Base-by-base conservation (phyloP, 768 basidiomycete genomes). In the Pulveroboletus sp. region DNA sequence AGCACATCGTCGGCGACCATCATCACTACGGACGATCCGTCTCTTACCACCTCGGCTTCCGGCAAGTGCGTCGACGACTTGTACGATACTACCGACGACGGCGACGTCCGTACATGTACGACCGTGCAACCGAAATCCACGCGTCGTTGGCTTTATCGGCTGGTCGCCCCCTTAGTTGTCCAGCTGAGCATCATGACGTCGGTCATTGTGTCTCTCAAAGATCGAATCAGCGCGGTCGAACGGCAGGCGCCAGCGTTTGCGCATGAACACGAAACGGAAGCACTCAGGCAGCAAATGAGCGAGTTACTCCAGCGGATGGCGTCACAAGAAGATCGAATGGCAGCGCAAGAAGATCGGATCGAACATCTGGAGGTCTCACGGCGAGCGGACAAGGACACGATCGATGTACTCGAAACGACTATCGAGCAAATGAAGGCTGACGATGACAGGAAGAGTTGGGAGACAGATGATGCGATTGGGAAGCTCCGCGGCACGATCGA, bases 141-240 rank as follows among this genome's bases (percentile, higher is more conserved):
- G 6, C 27, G 57, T 25, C 21, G 33, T 29, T 19, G 35, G 52
- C 17, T 65, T n/a, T 50, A 40, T 34, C 47, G 19, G 17, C 14
- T 49, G 17, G 20, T 43, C 19, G 19, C 19, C 16, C 20, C 35
- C 12, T 20, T 49, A 6, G 8, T 37, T 34, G 10, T 41, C 14
- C 51, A 47, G 44, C 35, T 53, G 19, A 5, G 42, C 6, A 5
- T 32, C 19, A 33, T 53, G 5, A 51, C 48, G 5, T 57, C 50
- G 25, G 52, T 50, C 2, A 29, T 65, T 27, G 46, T 53, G 16
- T 43, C 43, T 0, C 57, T 63, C 44, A 50, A 52, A 53, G 46
- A 55, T 46, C 57, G 63, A 14, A 20, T 63, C 19, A 25, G 44
- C 16, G 37, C 27, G 5, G 39, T 58, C 38, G 63, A 63, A 39